Conservation (phyloP, 208 protist genomes). For the Trypanosoma rangeli region DNA sequence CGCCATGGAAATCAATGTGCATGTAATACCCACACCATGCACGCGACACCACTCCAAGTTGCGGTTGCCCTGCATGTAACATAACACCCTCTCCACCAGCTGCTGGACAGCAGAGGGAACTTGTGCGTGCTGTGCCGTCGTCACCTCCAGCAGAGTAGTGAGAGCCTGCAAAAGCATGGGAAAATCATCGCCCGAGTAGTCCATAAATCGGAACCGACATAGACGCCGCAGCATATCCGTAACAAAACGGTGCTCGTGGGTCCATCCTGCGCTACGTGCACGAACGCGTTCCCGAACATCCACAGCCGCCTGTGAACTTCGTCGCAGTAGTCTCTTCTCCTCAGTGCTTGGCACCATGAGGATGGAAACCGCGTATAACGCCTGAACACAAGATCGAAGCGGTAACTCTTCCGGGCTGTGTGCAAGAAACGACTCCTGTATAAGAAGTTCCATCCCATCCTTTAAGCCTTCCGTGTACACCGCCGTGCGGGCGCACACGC, state of each 20-base stretch:
- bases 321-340: background rate
- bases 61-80: slow-evolving; percentile 19
- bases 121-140: background rate
- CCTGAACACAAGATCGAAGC: slow-evolving; percentile 22
- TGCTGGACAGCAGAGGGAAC: background rate
- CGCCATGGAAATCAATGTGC: background rate
- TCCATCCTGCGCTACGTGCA: background rate
- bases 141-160: slow-evolving; percentile 7
- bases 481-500: slow-evolving; percentile 10
- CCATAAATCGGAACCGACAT: slow-evolving; percentile 4
- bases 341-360: slow-evolving; percentile 11
- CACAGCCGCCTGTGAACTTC: background rate
- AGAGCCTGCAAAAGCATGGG: slow-evolving; percentile 28
- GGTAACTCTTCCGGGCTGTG: background rate
- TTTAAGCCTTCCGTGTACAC: background rate
- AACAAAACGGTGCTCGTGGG: slow-evolving; percentile 14
- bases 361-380: slow-evolving; percentile 26
- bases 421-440: slow-evolving; percentile 12
- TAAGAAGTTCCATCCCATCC: background rate
- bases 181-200: slow-evolving; percentile 18
- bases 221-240: slow-evolving; percentile 8
- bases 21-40: slow-evolving; percentile 12
- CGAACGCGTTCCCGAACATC: background rate
- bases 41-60: slow-evolving; percentile 8
- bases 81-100: slow-evolving; percentile 11